These are phyloP conservation scores for Spirogloea muscicola DNA, from an alignment of 139 green algal genomes.

Conservation along the genomic window DNA sequence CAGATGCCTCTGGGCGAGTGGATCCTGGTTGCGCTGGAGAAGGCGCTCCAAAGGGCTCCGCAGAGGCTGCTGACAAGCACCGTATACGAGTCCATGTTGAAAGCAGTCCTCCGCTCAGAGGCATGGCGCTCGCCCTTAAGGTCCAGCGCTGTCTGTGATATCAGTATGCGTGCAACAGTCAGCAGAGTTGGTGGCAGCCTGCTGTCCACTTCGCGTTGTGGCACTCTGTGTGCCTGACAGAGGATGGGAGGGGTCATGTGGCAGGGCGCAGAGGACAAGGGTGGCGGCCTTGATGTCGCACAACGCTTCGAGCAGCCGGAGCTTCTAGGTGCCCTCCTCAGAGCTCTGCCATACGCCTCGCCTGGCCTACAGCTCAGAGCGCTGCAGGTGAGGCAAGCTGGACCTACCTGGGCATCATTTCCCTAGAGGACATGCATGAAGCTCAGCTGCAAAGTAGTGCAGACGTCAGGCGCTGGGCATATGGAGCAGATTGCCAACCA, in stretches of 20 bases:
- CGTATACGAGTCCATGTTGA: neutral
- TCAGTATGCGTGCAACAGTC: neutral
- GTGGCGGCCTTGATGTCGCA: neutral
- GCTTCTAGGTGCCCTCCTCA: slow-evolving; percentile 28
- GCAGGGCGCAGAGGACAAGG: neutral
- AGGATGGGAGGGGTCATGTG: neutral
- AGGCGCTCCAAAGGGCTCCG: neutral
- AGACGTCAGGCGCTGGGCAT: no score
- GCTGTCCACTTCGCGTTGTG: no score
- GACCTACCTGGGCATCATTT: no score
- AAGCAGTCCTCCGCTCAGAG: neutral
- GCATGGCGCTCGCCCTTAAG: neutral
- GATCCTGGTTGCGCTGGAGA: neutral
- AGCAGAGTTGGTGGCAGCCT: no score
- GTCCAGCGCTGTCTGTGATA: neutral
- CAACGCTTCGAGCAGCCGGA: slow-evolving; percentile 25
- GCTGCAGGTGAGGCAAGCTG: slow-evolving; percentile 18
- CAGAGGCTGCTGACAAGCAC: neutral
- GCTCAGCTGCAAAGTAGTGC: no score
- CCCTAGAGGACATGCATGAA: no score
- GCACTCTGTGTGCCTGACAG: neutral
- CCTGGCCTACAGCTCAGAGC: neutral
- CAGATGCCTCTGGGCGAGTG: slow-evolving; percentile 1
- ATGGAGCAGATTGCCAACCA: no score
- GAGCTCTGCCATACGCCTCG: slow-evolving; percentile 2